Percentiles rank a stretch among this genome's conserved stretches.
phyloP scores from a whole-genome alignment of 2,329 filamentous ascomycete species.

The Thyridium curvatum region DNA sequence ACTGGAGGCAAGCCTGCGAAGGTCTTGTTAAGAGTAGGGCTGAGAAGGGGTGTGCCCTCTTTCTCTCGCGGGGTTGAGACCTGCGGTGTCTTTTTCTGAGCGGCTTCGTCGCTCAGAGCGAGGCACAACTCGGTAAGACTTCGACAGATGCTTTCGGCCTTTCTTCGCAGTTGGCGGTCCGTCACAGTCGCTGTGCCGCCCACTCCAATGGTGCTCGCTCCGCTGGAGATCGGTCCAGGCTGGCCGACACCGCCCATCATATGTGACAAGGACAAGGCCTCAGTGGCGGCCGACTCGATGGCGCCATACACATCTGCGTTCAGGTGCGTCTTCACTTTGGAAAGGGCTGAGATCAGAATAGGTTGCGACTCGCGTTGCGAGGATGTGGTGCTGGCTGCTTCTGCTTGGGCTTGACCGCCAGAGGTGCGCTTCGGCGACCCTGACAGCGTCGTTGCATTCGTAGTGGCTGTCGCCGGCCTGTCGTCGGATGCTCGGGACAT shows the following conservation, averaged over 20 bases:
- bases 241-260: slow-evolving; percentile 71
- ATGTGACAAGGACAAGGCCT: slow-evolving; percentile 72
- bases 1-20: slow-evolving; percentile 6
- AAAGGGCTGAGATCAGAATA: slow-evolving; percentile 71
- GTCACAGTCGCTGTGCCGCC: slow-evolving; percentile 43
- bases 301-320: slow-evolving; percentile 67
- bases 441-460: slow-evolving; percentile 83
- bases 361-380: slow-evolving; percentile 60
- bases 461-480: slow-evolving; percentile 83
- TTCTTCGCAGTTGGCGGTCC: slow-evolving; percentile 81
- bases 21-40: slow-evolving; percentile 7
- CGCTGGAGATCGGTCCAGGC: slow-evolving; percentile 61
- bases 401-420: slow-evolving; percentile 33
- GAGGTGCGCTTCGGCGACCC: slow-evolving; percentile 75
- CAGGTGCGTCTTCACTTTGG: slow-evolving; percentile 67
- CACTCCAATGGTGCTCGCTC: slow-evolving; percentile 54
- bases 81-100: slow-evolving; percentile 24
- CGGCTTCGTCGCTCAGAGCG: slow-evolving; percentile 61
- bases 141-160: slow-evolving; percentile 88
- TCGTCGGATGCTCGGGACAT: slow-evolving; percentile 71
- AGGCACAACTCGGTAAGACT: slow-evolving; percentile 90
- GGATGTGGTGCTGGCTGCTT: slow-evolving; percentile 32
- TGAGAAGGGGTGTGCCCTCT: slow-evolving; percentile 6
- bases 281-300: slow-evolving; percentile 73
- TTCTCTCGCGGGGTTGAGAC: slow-evolving; percentile 13